A percentile compares a stretch with the other conserved stretches of the same genome.
These are phyloP conservation scores for Pleurotus sapidus DNA, from an alignment of 768 basidiomycete species.

Conservation along the genomic window DNA sequence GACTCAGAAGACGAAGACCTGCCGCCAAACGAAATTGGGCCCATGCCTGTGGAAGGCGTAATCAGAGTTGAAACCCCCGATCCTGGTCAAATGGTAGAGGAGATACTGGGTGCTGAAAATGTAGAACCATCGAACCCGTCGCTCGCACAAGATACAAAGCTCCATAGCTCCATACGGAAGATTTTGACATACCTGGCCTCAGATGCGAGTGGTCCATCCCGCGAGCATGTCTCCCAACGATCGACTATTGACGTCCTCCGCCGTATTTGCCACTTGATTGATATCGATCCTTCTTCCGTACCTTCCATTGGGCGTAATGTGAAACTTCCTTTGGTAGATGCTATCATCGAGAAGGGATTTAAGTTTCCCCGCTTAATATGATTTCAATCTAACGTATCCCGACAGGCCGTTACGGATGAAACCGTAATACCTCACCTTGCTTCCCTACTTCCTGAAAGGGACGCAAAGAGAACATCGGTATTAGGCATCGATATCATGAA, in stretches of 20 bases:
- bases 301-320: not conserved
- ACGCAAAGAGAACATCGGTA: constrained; percentile 5
- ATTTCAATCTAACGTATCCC: not conserved
- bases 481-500: constrained; percentile 27
- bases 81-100: not conserved
- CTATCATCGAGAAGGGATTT: not conserved
- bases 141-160: not conserved
- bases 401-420: not conserved
- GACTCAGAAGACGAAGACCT: too few relatives aligned
- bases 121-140: not conserved
- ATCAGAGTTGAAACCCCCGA: not conserved
- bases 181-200: not conserved
- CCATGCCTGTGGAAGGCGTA: too few relatives aligned
- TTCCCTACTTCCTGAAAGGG: not conserved
- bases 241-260: not conserved
- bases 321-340: not conserved
- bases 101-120: not conserved
- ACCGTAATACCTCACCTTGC: not conserved
- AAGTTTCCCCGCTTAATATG: not conserved
- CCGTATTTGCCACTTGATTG: not conserved
- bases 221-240: not conserved
- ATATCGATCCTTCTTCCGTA: not conserved
- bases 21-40: too few relatives aligned
- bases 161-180: not conserved
- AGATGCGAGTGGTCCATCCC: not conserved